These are phyloP conservation scores for Nicotiana benthamiana DNA, from an alignment of 257 asterid species.

Conservation along the genomic window DNA sequence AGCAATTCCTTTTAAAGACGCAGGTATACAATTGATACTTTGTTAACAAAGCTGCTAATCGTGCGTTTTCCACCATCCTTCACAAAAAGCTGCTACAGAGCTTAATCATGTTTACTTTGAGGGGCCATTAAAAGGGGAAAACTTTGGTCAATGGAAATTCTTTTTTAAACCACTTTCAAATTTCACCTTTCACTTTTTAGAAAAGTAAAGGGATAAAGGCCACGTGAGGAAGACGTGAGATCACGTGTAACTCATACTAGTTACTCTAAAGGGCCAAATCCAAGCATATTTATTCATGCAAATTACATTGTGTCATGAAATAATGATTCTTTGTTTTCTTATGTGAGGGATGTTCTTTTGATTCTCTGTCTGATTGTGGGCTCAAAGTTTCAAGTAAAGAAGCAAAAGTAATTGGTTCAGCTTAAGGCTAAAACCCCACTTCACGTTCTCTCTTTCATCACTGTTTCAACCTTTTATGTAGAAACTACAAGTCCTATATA, in stretches of 20 bases:
- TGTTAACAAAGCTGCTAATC: slow-evolving; percentile 12
- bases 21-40: neutral
- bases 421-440: neutral
- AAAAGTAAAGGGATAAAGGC: neutral
- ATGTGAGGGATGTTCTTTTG: slow-evolving; percentile 12
- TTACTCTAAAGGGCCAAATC: neutral
- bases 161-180: slow-evolving; percentile 3
- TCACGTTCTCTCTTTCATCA: neutral
- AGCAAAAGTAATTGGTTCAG: slow-evolving; percentile 7
- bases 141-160: slow-evolving; percentile 22
- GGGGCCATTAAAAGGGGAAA: slow-evolving; percentile 2
- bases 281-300: slow-evolving; percentile 14
- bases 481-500: too few relatives aligned
- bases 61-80: slow-evolving; percentile 12
- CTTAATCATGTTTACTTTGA: slow-evolving; percentile 25
- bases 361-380: slow-evolving; percentile 12
- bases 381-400: slow-evolving; percentile 15
- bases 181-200: neutral
- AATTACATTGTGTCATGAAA: slow-evolving; percentile 14
- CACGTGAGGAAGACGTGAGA: slow-evolving; percentile 16
- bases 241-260: slow-evolving; percentile 19
- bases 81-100: slow-evolving; percentile 21
- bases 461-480: neutral
- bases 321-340: slow-evolving; percentile 19
- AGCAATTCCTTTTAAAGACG: neutral